These are phyloP conservation scores for Coccomyxa sp. DNA, from an alignment of 139 green algal species.

Conservation along the genomic window DNA sequence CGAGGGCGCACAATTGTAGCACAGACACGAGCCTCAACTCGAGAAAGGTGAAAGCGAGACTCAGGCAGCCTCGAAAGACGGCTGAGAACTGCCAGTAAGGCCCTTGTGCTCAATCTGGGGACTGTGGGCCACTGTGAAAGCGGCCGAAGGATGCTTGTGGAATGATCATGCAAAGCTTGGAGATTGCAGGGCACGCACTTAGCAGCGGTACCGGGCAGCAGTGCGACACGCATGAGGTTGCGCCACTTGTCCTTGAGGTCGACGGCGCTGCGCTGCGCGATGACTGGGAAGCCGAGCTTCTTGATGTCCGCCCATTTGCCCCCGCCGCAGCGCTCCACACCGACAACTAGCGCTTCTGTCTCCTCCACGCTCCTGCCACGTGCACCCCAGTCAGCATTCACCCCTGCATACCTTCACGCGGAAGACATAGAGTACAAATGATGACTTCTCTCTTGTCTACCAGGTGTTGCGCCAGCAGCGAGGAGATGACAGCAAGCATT, in stretches of 20 bases:
- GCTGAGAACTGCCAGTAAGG: no score
- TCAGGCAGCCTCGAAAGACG: no score
- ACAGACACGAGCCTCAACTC: no score
- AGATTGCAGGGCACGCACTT: not conserved
- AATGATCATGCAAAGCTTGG: not conserved
- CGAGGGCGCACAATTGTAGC: no score
- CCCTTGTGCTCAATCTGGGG: no score
- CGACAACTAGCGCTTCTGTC: constrained; percentile 65
- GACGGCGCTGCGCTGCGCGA: constrained; percentile 35
- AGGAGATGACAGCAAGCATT: no score
- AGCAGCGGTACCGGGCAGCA: constrained; percentile 18
- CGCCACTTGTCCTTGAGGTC: constrained; percentile 77
- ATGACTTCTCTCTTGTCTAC: not conserved
- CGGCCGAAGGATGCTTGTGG: no score
- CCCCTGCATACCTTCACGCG: not conserved
- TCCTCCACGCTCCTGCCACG: constrained; percentile 52
- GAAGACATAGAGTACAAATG: no score
- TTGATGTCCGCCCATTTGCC: constrained; percentile 72
- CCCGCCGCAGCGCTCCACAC: constrained; percentile 56
- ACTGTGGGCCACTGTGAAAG: no score
- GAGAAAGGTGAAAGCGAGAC: no score
- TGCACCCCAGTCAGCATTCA: no score
- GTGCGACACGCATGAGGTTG: constrained; percentile 57
- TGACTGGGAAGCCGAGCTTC: constrained; percentile 28
- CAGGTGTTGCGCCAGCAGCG: not conserved